Base-by-base conservation (phyloP, 148 eudicot species). In the Vaccinium corymbosum region DNA sequence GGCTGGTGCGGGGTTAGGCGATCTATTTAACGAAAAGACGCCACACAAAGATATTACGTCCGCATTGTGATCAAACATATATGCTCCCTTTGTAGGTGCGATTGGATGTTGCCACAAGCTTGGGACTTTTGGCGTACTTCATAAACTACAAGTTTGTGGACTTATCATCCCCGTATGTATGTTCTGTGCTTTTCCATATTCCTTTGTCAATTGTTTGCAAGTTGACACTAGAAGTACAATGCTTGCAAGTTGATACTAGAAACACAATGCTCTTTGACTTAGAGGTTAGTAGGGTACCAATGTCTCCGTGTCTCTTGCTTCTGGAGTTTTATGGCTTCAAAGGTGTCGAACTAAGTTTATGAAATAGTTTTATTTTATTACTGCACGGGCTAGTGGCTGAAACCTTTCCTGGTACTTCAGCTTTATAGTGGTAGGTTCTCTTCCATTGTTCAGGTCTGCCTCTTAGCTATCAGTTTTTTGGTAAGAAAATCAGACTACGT, bases 121-220 rank as follows among this genome's bases (percentile, higher is more conserved):
- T 93, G 87, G 98, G 98, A 84, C 97, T 96, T 82, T 86, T 94
- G 87, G 98, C 98, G 80, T 96, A 80, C 86, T 85, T 93, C 87
- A 94, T 96, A 70, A 96, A 95, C 88, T 96, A 96, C 91, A 94
- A 91, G 88, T 96, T 96, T 84, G 98, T 90, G 89, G 81, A 94
- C 78, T 81, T 87, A 80, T 90, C 95, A 73, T 94, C 98, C 25
- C 98, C 98, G 98, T 96, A 94, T 42, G 97, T 90, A 77, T 86
- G 56, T 56, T 76, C 73, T 71, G 76, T n/a, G 50, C 84, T 84
- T 83, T 80, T 38, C 27, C 52, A 57, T 53, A 48, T 83, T 86
- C 22, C 83, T 25, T 62, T 17, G 16, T 51, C 73, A 6, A n/a
- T 78, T 49, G 56, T 52, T 51, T 25, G 61, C n/a, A 25, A 25